phyloP scores from a whole-genome alignment of 1,139 yeast species.

The Blastobotrys illinoisensis region DNA sequence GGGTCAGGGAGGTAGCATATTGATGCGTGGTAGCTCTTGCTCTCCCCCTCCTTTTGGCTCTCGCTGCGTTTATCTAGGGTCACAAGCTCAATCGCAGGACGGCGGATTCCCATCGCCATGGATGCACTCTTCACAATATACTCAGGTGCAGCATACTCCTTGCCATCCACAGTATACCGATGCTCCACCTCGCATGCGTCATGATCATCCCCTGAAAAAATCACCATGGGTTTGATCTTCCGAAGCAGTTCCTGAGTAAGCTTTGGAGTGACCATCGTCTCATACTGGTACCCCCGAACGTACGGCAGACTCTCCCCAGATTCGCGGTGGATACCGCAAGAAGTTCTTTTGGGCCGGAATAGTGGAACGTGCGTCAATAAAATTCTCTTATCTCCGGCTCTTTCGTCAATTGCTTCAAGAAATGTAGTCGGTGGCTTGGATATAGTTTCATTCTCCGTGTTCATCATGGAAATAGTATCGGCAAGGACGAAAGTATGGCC shows the following conservation, averaged over 20 bases:
- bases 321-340: conserved; percentile 69
- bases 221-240: conserved; percentile 54
- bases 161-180: conserved; percentile 36
- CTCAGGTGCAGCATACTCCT: conserved; percentile 49
- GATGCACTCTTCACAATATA: conserved; percentile 84
- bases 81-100: conserved; percentile 81
- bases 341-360: conserved; percentile 49
- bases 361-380: conserved; percentile 78
- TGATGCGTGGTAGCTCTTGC: conserved; percentile 38
- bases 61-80: conserved; percentile 39
- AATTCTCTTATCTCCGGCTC: conserved; percentile 40
- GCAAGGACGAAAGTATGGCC: conserved; percentile 72
- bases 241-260: conserved; percentile 53
- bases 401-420: conserved; percentile 30
- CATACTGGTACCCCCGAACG: conserved; percentile 69
- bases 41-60: not conserved
- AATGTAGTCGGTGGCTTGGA: conserved; percentile 41
- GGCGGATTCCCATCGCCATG: conserved; percentile 83
- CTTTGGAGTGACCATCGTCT: conserved; percentile 61
- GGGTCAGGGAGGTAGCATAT: conserved; percentile 75
- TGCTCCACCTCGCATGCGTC: conserved; percentile 87
- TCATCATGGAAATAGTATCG: conserved; percentile 77
- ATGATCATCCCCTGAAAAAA: conserved; percentile 94
- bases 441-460: conserved; percentile 40
- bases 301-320: conserved; percentile 54